phyloP scores from a whole-genome alignment of 208 protist genomes.

The Trypanosoma cruzi region DNA sequence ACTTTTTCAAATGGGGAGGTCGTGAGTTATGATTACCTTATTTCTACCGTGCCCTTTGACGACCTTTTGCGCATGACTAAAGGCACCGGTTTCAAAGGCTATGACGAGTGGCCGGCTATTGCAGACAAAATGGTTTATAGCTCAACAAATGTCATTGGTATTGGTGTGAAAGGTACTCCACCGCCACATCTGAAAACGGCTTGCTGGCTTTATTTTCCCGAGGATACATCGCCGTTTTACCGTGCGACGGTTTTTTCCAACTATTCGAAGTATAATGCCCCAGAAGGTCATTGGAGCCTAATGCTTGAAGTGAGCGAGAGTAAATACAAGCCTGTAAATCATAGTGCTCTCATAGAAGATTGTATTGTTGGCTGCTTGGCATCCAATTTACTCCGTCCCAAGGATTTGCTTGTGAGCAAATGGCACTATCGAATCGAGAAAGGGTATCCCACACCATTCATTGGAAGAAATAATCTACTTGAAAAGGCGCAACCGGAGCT shows the following conservation, averaged over 20 bases:
- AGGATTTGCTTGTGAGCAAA: conserved; percentile 53
- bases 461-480: conserved; percentile 59
- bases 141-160: conserved; percentile 70
- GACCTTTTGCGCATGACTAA: conserved; percentile 42
- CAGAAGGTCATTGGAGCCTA: conserved; percentile 64
- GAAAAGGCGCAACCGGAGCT: conserved; percentile 41
- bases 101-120: conserved; percentile 32
- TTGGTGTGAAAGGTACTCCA: conserved; percentile 56
- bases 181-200: conserved; percentile 49
- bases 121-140: conserved; percentile 46
- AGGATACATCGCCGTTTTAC: conserved; percentile 70
- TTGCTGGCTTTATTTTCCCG: conserved; percentile 86
- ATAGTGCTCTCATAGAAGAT: conserved; percentile 42
- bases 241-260: conserved; percentile 79
- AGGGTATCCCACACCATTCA: conserved; percentile 73
- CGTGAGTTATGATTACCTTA: conserved; percentile 51
- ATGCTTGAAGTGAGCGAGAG: conserved; percentile 73
- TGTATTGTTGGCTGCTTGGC: conserved; percentile 45
- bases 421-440: conserved; percentile 62
- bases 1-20: conserved; percentile 38
- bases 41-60: conserved; percentile 59
- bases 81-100: conserved; percentile 13
- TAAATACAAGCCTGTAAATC: conserved; percentile 31
- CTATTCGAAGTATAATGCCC: conserved; percentile 62
- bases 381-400: conserved; percentile 36